phyloP scores from a whole-genome alignment of 2,329 filamentous ascomycete genomes.

The Sordariomycetes sp. region DNA sequence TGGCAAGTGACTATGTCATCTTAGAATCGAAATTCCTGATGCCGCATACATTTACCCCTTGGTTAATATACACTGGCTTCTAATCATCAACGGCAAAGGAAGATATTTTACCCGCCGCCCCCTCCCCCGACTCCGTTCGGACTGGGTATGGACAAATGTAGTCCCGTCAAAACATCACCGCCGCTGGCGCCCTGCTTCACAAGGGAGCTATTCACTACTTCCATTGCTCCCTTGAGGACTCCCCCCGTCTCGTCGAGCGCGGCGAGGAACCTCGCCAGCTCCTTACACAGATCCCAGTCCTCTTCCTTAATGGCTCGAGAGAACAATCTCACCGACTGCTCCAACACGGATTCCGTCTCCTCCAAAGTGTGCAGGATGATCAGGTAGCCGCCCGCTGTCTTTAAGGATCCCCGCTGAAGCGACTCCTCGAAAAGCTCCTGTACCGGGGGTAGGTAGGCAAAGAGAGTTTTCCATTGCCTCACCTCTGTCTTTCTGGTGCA shows the following conservation, averaged over 20 bases:
- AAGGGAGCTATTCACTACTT: slow-evolving; percentile 32
- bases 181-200: slow-evolving; percentile 1
- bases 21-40: not conserved
- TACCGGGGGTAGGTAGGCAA: slow-evolving; percentile 79
- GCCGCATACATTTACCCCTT: not conserved
- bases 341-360: slow-evolving; percentile 53
- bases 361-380: slow-evolving; percentile 79
- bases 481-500: slow-evolving; percentile 96
- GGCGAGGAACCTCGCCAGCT: slow-evolving; percentile 86
- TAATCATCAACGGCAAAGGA: not conserved
- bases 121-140: not conserved
- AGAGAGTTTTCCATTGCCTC: slow-evolving; percentile 87
- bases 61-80: not conserved
- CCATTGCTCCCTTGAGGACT: slow-evolving; percentile 61
- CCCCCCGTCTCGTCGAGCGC: slow-evolving; percentile 80
- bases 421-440: slow-evolving; percentile 91
- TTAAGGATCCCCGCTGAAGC: slow-evolving; percentile 69
- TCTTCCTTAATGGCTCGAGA: slow-evolving; percentile 68
- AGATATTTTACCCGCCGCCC: not conserved
- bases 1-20: not conserved
- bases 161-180: slow-evolving; percentile 6
- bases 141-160: slow-evolving; percentile 4
- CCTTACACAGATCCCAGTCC: slow-evolving; percentile 93
- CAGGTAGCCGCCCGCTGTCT: slow-evolving; percentile 94
- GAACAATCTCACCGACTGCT: slow-evolving; percentile 71